Evolutionary conservation across 2,329 filamentous ascomycete species (phyloP).

Genomic region (Microdochium bolleyi): DNA sequence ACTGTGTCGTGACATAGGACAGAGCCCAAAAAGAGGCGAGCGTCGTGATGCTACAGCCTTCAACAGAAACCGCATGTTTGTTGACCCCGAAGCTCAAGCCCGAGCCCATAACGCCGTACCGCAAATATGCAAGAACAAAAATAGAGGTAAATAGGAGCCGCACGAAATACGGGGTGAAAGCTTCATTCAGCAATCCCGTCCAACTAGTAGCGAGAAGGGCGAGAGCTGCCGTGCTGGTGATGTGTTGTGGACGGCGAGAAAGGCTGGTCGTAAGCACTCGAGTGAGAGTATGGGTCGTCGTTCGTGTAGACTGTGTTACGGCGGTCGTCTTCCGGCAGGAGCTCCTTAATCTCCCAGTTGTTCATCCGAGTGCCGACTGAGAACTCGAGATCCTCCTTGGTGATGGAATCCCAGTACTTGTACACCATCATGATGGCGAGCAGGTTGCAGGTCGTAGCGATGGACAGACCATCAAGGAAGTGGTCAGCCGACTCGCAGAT

Average conservation of each 20-base stretch:
- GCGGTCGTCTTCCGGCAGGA: conserved; percentile 73
- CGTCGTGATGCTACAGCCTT: neutral
- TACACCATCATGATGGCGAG: conserved; percentile 99
- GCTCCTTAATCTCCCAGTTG: conserved; percentile 97
- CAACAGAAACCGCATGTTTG: neutral
- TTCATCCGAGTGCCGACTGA: conserved; percentile 91
- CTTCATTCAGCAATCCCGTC: neutral
- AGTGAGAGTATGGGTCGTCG: conserved; percentile 56
- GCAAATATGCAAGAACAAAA: neutral
- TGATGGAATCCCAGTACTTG: conserved; percentile 99
- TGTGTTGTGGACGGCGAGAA: conserved; percentile 30
- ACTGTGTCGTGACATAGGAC: neutral
- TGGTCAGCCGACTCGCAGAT: conserved; percentile 83
- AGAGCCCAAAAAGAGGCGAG: neutral
- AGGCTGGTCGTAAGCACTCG: conserved; percentile 43
- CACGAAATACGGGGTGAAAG: neutral
- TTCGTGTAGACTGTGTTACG: conserved; percentile 59
- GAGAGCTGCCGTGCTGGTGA: neutral
- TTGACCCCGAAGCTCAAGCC: neutral
- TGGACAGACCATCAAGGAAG: conserved; percentile 90
- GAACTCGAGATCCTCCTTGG: conserved; percentile 95
- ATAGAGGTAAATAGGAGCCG: neutral
- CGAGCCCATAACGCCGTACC: neutral
- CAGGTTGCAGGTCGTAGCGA: conserved; percentile 88
- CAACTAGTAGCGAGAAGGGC: neutral